Evolutionary conservation across 345 rosid species (phyloP), one percentile per base, ranked within the genome.

Genomic region (Trapa bicornis): DNA sequence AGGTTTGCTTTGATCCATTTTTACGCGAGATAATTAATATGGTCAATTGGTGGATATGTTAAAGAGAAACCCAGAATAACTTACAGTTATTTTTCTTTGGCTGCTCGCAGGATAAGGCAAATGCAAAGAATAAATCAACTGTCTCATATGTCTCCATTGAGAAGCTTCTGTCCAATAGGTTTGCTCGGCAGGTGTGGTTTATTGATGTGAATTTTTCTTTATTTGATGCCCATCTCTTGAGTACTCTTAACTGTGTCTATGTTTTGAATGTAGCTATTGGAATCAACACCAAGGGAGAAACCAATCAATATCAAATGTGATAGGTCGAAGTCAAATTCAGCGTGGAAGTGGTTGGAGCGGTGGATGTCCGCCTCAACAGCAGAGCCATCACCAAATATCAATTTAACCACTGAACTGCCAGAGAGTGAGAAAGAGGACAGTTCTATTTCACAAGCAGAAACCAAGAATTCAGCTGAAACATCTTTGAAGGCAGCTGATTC

Each of bases 311-410:
- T 94, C 71, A 94, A 94, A 77, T 87, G 97, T 70, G 97, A 94
- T 81, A 75, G 89, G 57, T 78, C 82, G 32, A 86, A 89, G 66
- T 87, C 86, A 45, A 83, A 85, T 75, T 85, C 93, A 73, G 83
- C 89, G 63, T 94, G 99, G 99, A 83, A 73, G 74, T 94, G 97
- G 97, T 77, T 94, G 82, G 97, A 91, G 86, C 82, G 99, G 68
- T 91, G 99, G 97, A 87, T 86, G 96, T 71, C 89, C 61, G 86
- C 79, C 67, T 77, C 85, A 12, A 76, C 84, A 10, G 66, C 81
- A 29, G 87, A 82, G 67, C 80, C 76, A 17, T 75, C 73, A 61
- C 82, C 80, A 74, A 58, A 75, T 60, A 64, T 73, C 37, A 81
- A 71, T 72, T 39, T 70, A 50, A 47, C 36, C 41, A 43, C 66